phyloP scores from a whole-genome alignment of 345 rosid genomes.

The Sapria himalayana region DNA sequence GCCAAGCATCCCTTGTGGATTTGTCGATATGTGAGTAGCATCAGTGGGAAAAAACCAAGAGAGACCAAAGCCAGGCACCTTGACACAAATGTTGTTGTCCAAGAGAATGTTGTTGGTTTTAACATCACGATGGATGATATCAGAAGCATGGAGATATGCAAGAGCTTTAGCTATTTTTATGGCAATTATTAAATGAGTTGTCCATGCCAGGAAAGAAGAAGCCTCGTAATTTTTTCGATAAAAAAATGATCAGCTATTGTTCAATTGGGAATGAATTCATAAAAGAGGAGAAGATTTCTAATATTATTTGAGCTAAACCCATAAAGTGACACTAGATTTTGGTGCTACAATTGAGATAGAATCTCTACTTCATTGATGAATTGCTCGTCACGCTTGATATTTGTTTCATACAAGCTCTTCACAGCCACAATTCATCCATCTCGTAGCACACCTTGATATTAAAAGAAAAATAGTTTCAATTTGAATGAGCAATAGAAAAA shows the following conservation, averaged over 20 bases:
- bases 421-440: constrained; percentile 77
- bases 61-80: constrained; percentile 91
- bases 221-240: constrained; percentile 38
- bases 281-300: constrained; percentile 66
- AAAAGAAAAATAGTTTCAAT: too few species aligned
- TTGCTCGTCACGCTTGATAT: constrained; percentile 48
- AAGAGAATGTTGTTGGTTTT: constrained; percentile 79
- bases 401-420: constrained; percentile 50
- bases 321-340: constrained; percentile 40
- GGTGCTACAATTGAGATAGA: constrained; percentile 40
- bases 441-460: constrained; percentile 32
- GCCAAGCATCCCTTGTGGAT: constrained; percentile 92
- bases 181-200: constrained; percentile 45
- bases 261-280: constrained; percentile 76
- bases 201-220: constrained; percentile 42
- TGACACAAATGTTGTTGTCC: constrained; percentile 31
- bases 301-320: constrained; percentile 71
- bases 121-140: constrained; percentile 71
- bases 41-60: constrained; percentile 52
- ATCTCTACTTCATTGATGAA: constrained; percentile 67
- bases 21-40: constrained; percentile 73
- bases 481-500: neutral
- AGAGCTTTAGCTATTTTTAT: constrained; percentile 65
- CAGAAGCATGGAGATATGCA: constrained; percentile 36
- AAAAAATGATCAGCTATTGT: constrained; percentile 67